A percentile compares a stretch with the other conserved stretches of the same genome.
These are phyloP conservation scores for Ganoderma leucocontextum DNA, from an alignment of 1,284 basidiomycete genomes.

Conservation along the genomic window DNA sequence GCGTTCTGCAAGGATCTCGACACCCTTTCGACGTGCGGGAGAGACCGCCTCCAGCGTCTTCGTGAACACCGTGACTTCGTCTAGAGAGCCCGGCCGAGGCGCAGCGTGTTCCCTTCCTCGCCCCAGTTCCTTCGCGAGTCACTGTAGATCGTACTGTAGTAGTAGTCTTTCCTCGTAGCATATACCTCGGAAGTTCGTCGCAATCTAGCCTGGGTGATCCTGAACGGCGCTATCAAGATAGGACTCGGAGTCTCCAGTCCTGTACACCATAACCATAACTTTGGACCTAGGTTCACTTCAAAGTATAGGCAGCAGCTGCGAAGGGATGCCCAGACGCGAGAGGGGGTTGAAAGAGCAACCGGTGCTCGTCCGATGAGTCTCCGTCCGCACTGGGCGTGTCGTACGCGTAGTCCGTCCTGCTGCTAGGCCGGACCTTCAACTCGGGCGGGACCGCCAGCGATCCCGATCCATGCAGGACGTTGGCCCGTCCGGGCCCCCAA, in stretches of 20 bases:
- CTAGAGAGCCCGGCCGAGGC: neutral
- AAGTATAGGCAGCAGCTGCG: neutral
- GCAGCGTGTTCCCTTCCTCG: neutral
- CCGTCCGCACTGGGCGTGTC: neutral
- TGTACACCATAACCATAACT: neutral
- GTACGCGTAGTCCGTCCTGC: neutral
- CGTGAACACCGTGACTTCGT: constrained; percentile 26
- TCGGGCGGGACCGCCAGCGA: neutral
- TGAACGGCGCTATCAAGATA: neutral
- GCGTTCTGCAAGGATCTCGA: constrained; percentile 93
- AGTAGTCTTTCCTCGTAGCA: too few relatives aligned
- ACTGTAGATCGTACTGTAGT: too few relatives aligned
- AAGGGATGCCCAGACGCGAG: neutral
- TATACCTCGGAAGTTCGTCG: too few relatives aligned
- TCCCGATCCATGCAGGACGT: too few relatives aligned
- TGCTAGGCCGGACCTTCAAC: neutral
- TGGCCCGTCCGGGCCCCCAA: too few relatives aligned
- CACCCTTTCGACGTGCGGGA: constrained; percentile 78
- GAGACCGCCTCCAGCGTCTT: constrained; percentile 69
- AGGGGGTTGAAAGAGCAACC: neutral
- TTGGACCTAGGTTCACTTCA: neutral
- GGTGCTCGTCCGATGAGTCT: neutral
- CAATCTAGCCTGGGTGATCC: too few relatives aligned
- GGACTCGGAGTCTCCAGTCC: neutral
- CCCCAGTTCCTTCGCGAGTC: neutral